These are phyloP conservation scores for Xylaria venustula DNA, from an alignment of 495 filamentous ascomycete species.

Conservation along the genomic window DNA sequence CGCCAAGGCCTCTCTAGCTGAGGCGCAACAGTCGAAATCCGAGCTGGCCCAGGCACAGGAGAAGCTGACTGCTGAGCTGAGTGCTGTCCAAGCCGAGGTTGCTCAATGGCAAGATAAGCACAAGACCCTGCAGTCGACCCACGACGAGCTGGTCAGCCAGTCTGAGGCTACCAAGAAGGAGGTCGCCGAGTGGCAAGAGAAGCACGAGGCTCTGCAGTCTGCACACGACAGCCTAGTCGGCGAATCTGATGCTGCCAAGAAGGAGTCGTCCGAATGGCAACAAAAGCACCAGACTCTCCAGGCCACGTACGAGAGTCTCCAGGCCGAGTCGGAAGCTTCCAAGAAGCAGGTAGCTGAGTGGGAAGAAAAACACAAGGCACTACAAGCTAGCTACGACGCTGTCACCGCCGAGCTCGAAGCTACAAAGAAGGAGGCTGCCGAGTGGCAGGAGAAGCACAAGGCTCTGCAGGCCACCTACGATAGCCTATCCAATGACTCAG, in stretches of 20 bases:
- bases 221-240: not conserved
- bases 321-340: slow-evolving; percentile 1
- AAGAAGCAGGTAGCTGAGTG: slow-evolving; percentile 7
- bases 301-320: slow-evolving; percentile 3
- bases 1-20: not conserved
- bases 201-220: slow-evolving; percentile 8
- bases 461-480: slow-evolving; percentile 6
- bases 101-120: slow-evolving; percentile 9
- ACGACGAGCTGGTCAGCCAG: not conserved
- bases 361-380: slow-evolving; percentile 8
- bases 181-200: slow-evolving; percentile 9
- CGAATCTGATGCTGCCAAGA: slow-evolving; percentile 8
- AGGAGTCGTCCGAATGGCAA: slow-evolving; percentile 5
- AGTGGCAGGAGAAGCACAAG: slow-evolving; percentile 12
- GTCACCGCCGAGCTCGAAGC: slow-evolving; percentile 1
- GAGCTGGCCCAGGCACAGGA: slow-evolving; percentile 8
- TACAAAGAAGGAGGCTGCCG: slow-evolving; percentile 4
- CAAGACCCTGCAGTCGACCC: not conserved
- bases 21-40: slow-evolving; percentile 6
- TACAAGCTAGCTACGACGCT: slow-evolving; percentile 1
- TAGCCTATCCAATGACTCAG: not conserved
- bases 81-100: not conserved
- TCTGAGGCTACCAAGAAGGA: slow-evolving; percentile 1
- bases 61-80: slow-evolving; percentile 2
- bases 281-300: slow-evolving; percentile 13